Conservation (phyloP, 2,329 filamentous ascomycete genomes). For the Incumbomyces lentus region DNA sequence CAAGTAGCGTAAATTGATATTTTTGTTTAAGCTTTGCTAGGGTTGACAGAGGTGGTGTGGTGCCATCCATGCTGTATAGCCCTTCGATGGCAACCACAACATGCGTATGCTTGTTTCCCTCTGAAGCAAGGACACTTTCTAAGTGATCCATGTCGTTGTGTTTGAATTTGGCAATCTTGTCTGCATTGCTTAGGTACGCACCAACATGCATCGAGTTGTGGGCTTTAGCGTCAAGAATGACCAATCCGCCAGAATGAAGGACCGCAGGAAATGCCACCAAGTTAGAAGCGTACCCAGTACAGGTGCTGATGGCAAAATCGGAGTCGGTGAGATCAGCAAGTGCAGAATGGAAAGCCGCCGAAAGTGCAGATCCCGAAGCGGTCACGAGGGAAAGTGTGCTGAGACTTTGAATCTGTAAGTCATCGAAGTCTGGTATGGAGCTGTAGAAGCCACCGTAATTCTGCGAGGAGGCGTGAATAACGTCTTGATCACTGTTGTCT, state of each 20-base stretch:
- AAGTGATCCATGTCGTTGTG: slow-evolving; percentile 6
- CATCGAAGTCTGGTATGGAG: slow-evolving; percentile 1
- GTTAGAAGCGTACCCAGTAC: slow-evolving; percentile 9
- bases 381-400: background rate
- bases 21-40: slow-evolving; percentile 4
- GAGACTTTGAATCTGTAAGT: slow-evolving; percentile 1
- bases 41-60: slow-evolving; percentile 2
- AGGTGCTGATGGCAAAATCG: slow-evolving; percentile 7
- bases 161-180: slow-evolving; percentile 22
- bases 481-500: background rate
- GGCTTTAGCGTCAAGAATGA: slow-evolving; percentile 8
- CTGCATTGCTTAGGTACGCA: slow-evolving; percentile 37
- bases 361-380: background rate
- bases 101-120: background rate
- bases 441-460: slow-evolving; percentile 10
- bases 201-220: slow-evolving; percentile 10
- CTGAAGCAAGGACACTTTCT: background rate
- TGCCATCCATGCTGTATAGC: slow-evolving; percentile 10
- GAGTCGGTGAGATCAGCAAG: slow-evolving; percentile 4
- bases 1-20: slow-evolving; percentile 9
- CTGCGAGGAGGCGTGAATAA: slow-evolving; percentile 10
- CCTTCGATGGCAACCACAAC: slow-evolving; percentile 8
- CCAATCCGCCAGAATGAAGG: slow-evolving; percentile 4
- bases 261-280: slow-evolving; percentile 9
- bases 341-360: background rate